Evolutionary conservation across 2,329 filamentous ascomycete genomes (phyloP).

Genomic region (Microsporum ferrugineum): DNA sequence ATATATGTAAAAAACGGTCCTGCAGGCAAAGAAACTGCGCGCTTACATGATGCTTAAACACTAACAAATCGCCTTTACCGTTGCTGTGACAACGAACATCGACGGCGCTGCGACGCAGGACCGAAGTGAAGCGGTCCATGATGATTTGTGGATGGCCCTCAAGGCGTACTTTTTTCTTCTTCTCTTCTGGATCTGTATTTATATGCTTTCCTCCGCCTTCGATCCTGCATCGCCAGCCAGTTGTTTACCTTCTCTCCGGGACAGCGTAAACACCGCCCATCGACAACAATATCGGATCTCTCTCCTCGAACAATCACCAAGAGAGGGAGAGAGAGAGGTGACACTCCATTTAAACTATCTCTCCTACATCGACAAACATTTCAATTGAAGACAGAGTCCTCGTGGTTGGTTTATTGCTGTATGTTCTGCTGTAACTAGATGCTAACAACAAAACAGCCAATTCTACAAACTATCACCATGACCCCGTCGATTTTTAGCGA

Average conservation of each 20-base stretch:
- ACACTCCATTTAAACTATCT: background rate
- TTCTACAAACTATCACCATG: background rate
- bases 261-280: background rate
- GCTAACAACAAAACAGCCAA: background rate
- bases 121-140: slow-evolving; percentile 3
- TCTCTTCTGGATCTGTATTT: slow-evolving; percentile 1
- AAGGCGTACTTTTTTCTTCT: background rate
- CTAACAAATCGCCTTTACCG: background rate
- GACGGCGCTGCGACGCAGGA: slow-evolving; percentile 1
- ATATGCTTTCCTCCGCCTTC: background rate
- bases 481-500: slow-evolving; percentile 24
- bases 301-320: background rate
- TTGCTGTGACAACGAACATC: slow-evolving; percentile 5
- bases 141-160: background rate
- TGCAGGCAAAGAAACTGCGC: background rate
- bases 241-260: background rate
- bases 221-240: background rate
- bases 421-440: background rate
- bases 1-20: background rate
- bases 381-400: background rate
- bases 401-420: slow-evolving; percentile 1
- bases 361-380: too few species aligned
- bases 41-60: background rate
- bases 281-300: background rate
- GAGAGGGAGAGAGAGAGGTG: background rate